Percentiles rank a stretch among this genome's conserved stretches.
phyloP scores from a whole-genome alignment of 805 yeast genomes.

The Diddensiella transvaalensis region DNA sequence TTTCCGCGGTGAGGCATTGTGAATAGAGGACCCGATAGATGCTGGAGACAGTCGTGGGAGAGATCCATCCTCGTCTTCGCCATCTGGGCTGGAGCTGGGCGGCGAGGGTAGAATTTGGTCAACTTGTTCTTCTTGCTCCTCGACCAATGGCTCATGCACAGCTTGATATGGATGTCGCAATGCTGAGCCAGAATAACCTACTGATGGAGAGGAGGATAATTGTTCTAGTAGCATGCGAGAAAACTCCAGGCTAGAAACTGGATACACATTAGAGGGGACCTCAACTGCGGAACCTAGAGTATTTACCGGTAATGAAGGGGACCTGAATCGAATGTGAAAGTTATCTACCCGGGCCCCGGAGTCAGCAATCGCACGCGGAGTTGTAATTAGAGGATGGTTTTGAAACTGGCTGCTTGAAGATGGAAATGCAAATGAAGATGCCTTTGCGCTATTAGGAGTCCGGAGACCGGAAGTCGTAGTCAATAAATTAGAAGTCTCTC shows the following conservation, averaged over 20 bases:
- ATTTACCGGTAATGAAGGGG: constrained; percentile 20
- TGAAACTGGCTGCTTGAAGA: background rate
- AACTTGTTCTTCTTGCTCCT: background rate
- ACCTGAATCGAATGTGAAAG: constrained; percentile 10
- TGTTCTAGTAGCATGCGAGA: background rate
- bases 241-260: constrained; percentile 5
- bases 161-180: no score
- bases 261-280: constrained; percentile 8
- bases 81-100: constrained; percentile 1
- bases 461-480: constrained; percentile 5
- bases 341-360: background rate
- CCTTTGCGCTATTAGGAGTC: constrained; percentile 11
- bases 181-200: no score
- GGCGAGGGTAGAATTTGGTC: constrained; percentile 3
- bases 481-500: background rate
- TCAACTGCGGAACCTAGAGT: constrained; percentile 7
- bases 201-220: background rate
- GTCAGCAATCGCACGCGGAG: background rate
- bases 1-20: constrained; percentile 14
- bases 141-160: background rate
- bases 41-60: background rate
- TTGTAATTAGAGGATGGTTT: background rate
- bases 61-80: background rate
- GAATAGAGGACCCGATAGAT: constrained; percentile 2
- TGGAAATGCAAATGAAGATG: background rate